Percentiles rank a stretch among this genome's conserved stretches.
These are phyloP conservation scores for Xerocomellus dryophilus DNA, from an alignment of 768 basidiomycete genomes.

Conservation along the genomic window DNA sequence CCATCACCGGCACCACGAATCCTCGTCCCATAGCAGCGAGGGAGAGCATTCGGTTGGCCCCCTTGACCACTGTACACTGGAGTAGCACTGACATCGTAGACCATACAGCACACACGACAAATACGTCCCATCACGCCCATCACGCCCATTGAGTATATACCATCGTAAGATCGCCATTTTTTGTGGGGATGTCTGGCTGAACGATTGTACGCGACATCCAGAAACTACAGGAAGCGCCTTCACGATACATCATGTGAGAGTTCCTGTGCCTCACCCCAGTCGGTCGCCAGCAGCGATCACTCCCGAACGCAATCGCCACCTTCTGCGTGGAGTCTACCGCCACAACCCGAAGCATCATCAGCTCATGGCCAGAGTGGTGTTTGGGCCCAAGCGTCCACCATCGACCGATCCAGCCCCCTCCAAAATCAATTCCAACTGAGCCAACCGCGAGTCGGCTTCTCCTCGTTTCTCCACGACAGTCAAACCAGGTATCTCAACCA, in stretches of 20 bases:
- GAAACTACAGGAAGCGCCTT: slow-evolving; percentile 33
- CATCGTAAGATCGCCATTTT: slow-evolving; percentile 27
- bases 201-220: slow-evolving; percentile 7
- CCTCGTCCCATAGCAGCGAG: slow-evolving; percentile 26
- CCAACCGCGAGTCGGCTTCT: slow-evolving; percentile 54
- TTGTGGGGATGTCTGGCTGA: slow-evolving; percentile 13
- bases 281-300: slow-evolving; percentile 41
- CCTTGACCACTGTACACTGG: background rate
- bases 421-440: slow-evolving; percentile 36
- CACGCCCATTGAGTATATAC: slow-evolving; percentile 34
- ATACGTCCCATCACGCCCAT: slow-evolving; percentile 36
- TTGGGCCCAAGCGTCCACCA: slow-evolving; percentile 28
- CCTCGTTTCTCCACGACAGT: slow-evolving; percentile 55
- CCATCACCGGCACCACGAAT: slow-evolving; percentile 25
- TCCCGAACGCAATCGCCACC: slow-evolving; percentile 50
- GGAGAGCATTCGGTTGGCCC: slow-evolving; percentile 28
- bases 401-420: slow-evolving; percentile 35
- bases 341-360: slow-evolving; percentile 34
- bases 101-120: slow-evolving; percentile 26
- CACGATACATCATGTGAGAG: slow-evolving; percentile 32
- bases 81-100: slow-evolving; percentile 12
- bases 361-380: slow-evolving; percentile 21
- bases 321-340: slow-evolving; percentile 39
- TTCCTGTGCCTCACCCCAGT: slow-evolving; percentile 30
- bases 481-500: slow-evolving; percentile 46